These are phyloP conservation scores for Sclerotinia borealis DNA, from an alignment of 2,329 filamentous ascomycete genomes.

Conservation along the genomic window DNA sequence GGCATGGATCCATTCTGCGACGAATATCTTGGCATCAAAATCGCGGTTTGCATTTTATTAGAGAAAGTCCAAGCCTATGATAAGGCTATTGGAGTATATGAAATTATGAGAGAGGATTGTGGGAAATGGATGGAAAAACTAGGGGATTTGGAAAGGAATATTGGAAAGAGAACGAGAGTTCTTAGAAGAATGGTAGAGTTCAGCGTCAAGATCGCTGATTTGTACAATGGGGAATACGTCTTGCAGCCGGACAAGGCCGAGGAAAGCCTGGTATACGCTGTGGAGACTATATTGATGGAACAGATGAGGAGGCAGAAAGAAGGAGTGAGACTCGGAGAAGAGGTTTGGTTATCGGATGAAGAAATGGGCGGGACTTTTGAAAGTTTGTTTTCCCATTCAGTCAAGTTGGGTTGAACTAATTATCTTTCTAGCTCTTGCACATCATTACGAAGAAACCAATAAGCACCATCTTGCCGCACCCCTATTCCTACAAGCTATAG, in stretches of 20 bases:
- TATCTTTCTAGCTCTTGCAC: constrained; percentile 55
- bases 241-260: constrained; percentile 69
- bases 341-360: constrained; percentile 62
- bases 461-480: constrained; percentile 79
- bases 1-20: constrained; percentile 85
- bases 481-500: constrained; percentile 78
- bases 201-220: constrained; percentile 74
- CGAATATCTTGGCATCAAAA: constrained; percentile 82
- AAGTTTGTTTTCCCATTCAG: constrained; percentile 36
- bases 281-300: constrained; percentile 74
- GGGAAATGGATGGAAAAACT: constrained; percentile 52
- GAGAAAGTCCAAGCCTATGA: constrained; percentile 68
- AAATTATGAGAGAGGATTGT: constrained; percentile 68
- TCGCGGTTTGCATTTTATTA: constrained; percentile 73
- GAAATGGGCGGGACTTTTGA: constrained; percentile 72
- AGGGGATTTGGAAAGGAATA: constrained; percentile 43
- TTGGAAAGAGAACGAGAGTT: constrained; percentile 53
- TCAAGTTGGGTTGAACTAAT: constrained; percentile 21
- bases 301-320: constrained; percentile 50
- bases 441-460: constrained; percentile 66
- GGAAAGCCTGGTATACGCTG: constrained; percentile 69
- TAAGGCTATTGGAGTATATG: constrained; percentile 69
- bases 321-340: constrained; percentile 64
- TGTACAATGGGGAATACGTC: constrained; percentile 74
- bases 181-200: constrained; percentile 70